Base-by-base conservation (phyloP, 2,329 filamentous ascomycete genomes). In the Pseudogymnoascus sp. region DNA sequence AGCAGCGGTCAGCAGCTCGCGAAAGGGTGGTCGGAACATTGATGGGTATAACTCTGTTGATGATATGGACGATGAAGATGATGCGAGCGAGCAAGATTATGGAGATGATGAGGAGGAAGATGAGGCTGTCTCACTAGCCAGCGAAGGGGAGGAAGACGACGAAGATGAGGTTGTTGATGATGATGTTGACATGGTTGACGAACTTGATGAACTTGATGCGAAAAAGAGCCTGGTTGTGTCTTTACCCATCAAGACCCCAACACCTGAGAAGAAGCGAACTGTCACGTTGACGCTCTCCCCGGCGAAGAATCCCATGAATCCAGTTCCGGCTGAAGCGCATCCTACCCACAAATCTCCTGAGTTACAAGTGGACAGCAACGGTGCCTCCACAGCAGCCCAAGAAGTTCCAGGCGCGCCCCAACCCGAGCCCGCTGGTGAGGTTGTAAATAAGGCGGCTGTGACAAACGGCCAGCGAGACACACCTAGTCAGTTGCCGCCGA, bases 51-150 rank as follows among this genome's bases (percentile, higher is more conserved):
- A 85, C 62, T 80, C 81, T 37, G 77, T 83, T 18, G 79, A 86
- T 68, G 81, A 84, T 68, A 84, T 79, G 71, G 84, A 77, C 30
- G 83, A 90, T 12, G 87, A 90, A 7, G 84, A 83, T 43, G 86
- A 85, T 6, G 87, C 87, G 60, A 86, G 84, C 63, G 87, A 90
- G 65, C 90, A 85, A 70, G 87, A 91, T 47, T 87, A 88, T 58
- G 89, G 86, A 9, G 89, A 88, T 61, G 89, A 91, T 62, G 88
- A 88, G 62, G 85, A 90, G 61, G 83, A 81, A 25, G 84, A 86
- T 25, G 86, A 86, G 5, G 86, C 89, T 59, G 79, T 87, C 16
- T 81, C 83, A 0, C 78, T 83, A 59, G 82, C 81, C 4, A 82
- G 83, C 30, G 79, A 83, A 1, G 78, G 81, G 14, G 66, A 65